A percentile compares a stretch with the other conserved stretches of the same genome.
Conservation (phyloP, 2,329 filamentous ascomycete species). For the Fusarium ramigenum region DNA sequence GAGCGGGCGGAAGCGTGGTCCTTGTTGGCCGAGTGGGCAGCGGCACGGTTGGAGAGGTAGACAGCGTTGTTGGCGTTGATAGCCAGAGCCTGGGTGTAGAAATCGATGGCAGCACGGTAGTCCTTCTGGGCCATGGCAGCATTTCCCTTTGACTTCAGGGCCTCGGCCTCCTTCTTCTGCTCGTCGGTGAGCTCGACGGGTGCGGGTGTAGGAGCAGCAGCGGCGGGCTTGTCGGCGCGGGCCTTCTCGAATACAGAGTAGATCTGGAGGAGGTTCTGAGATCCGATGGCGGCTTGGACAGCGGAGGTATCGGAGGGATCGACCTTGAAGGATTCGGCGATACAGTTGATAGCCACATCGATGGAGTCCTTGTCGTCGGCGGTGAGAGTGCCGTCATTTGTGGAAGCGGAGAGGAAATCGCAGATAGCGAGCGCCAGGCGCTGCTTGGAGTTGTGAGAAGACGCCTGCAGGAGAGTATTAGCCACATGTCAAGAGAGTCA, state of each 20-base stretch:
- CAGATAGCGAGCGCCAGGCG: slow-evolving; percentile 96
- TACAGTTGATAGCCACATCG: slow-evolving; percentile 94
- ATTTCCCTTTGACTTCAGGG: slow-evolving; percentile 90
- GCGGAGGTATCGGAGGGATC: slow-evolving; percentile 81
- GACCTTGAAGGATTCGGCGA: slow-evolving; percentile 94
- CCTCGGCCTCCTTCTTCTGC: slow-evolving; percentile 83
- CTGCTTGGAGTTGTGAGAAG: slow-evolving; percentile 68
- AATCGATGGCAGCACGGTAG: slow-evolving; percentile 81
- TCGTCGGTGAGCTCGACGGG: slow-evolving; percentile 56
- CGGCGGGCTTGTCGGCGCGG: slow-evolving; percentile 54
- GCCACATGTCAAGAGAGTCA: slow-evolving; percentile 1
- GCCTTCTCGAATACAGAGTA: slow-evolving; percentile 97
- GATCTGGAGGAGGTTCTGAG: slow-evolving; percentile 88
- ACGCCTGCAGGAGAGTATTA: slow-evolving; percentile 23
- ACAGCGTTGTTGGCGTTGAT: slow-evolving; percentile 89
- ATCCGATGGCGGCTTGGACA: slow-evolving; percentile 79
- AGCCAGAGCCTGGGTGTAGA: slow-evolving; percentile 87
- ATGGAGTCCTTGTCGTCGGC: slow-evolving; percentile 92
- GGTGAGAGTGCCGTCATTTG: slow-evolving; percentile 87
- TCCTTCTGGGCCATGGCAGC: slow-evolving; percentile 95
- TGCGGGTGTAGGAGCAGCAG: slow-evolving; percentile 46
- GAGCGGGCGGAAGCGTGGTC: slow-evolving; percentile 85
- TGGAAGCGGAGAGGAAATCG: slow-evolving; percentile 88
- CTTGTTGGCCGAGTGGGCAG: slow-evolving; percentile 85
- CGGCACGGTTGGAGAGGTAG: slow-evolving; percentile 97